phyloP scores from a whole-genome alignment of 2,329 filamentous ascomycete species.

The Ceratocystis papillata region DNA sequence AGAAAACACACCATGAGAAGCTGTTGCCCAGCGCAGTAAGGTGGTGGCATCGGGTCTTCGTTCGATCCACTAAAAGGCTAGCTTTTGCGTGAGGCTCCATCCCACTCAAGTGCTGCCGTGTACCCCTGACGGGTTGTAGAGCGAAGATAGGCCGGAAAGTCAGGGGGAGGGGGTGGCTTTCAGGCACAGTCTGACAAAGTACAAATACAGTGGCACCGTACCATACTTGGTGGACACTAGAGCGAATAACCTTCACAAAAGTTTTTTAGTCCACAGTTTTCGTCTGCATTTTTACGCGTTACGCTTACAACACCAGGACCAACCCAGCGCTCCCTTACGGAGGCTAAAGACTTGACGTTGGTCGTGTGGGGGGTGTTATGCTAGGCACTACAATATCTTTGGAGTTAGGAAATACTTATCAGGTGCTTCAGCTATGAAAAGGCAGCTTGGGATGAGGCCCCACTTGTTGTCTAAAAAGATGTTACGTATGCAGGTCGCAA shows the following conservation, averaged over 20 bases:
- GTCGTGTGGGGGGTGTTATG: too few species aligned
- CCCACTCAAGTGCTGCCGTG: not conserved
- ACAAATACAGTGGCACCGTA: not conserved
- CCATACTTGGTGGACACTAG: too few species aligned
- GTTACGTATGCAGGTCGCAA: slow-evolving; percentile 12
- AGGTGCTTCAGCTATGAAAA: not conserved
- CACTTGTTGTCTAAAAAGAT: not conserved
- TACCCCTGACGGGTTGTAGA: not conserved
- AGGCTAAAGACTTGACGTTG: too few species aligned
- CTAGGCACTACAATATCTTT: too few species aligned
- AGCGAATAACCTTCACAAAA: too few species aligned
- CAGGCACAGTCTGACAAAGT: slow-evolving; percentile 8
- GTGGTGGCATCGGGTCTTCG: not conserved
- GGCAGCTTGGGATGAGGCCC: not conserved
- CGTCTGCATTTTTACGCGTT: too few species aligned
- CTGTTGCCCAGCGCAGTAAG: too few species aligned
- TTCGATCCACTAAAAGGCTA: not conserved
- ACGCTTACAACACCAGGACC: too few species aligned
- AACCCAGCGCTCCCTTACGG: too few species aligned
- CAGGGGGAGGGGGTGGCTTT: not conserved
- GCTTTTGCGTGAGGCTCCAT: not conserved
- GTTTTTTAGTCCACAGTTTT: too few species aligned
- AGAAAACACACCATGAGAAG: too few species aligned
- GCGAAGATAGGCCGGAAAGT: not conserved
- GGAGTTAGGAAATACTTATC: too few species aligned